Base-by-base conservation (phyloP, 2,329 filamentous ascomycete genomes). In the Colletotrichum liriopes region DNA sequence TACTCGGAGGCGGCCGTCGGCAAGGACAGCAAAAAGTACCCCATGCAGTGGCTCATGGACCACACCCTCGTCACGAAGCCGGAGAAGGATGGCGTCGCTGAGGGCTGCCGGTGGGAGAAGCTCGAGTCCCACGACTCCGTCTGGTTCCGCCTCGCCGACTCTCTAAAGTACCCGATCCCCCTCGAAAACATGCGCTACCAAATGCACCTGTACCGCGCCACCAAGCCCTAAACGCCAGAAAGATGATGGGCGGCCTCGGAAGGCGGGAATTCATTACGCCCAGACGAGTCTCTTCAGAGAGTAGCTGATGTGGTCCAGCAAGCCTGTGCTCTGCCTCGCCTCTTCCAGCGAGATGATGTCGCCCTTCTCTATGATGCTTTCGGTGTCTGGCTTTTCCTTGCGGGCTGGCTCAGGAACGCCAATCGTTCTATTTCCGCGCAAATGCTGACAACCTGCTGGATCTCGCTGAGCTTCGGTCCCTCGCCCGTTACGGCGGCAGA, bases 141-240 rank as follows among this genome's bases (percentile, higher is more conserved):
- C 66, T 98, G 96, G 96, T 98, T 96, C 82, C 89, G 96, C 54
- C 83, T 98, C 45, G 85, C 88, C 16, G 87, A 89, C 1, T 84
- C 81, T 20, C 82, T 98, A 75, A 85, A 87, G 51, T 98, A 98
- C 83, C 93, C 95, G 9, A 94, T 98, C 77, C 88, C 91, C 63
- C 83, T 98, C 79, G 96, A 98, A 84, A 94, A 98, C 79, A 98
- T 98, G 95, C 91, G 95, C 58, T 98, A 96, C 82, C 96, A 98
- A 82, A 86, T 98, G 77, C 95, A 98, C 84, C 79, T 98, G 20
- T 98, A 98, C 75, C 84, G 84, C 35, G 81, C 80, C 51, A 72
- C 72, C 55, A 55, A 61, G 8, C 61, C 72, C 12, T 73, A 45
- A 58, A 37, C 20, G 60, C 54, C 54, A 20, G 26, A 51, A 55